These are phyloP conservation scores for Paecilomyces sp. DNA, from an alignment of 2,329 filamentous ascomycete genomes.

Conservation along the genomic window DNA sequence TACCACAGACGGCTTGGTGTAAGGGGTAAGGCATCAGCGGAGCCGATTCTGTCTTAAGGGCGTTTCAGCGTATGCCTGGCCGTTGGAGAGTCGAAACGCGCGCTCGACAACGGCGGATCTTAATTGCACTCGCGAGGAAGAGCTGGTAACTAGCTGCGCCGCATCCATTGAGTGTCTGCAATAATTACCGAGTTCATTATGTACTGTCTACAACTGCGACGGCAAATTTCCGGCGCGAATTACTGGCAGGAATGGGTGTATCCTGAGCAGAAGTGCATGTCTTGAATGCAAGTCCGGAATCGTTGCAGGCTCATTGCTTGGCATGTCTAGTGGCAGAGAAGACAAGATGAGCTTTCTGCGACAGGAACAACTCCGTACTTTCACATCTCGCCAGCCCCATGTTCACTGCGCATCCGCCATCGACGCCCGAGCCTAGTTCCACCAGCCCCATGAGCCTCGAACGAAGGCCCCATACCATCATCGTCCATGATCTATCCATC, in stretches of 20 bases:
- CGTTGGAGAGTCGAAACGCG: conserved; percentile 4
- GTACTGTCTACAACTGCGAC: neutral
- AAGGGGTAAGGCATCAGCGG: neutral
- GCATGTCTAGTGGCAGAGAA: neutral
- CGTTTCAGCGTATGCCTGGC: conserved; percentile 1
- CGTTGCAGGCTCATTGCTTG: neutral
- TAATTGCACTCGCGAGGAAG: neutral
- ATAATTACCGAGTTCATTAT: neutral
- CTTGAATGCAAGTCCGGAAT: neutral
- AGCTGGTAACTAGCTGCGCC: neutral
- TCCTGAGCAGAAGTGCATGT: neutral
- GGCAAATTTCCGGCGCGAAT: neutral
- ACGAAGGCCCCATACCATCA: neutral
- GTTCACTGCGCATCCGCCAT: neutral
- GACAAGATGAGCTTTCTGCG: neutral
- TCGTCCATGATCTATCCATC: neutral
- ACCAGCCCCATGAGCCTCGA: neutral
- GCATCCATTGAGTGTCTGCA: neutral
- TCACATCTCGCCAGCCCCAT: neutral
- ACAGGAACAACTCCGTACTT: neutral
- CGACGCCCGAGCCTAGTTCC: neutral
- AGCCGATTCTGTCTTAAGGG: neutral
- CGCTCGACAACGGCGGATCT: neutral
- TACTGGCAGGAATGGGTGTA: neutral
- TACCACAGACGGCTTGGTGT: neutral